Conservation (phyloP, 306 rosid species). For the Betula pendula region DNA sequence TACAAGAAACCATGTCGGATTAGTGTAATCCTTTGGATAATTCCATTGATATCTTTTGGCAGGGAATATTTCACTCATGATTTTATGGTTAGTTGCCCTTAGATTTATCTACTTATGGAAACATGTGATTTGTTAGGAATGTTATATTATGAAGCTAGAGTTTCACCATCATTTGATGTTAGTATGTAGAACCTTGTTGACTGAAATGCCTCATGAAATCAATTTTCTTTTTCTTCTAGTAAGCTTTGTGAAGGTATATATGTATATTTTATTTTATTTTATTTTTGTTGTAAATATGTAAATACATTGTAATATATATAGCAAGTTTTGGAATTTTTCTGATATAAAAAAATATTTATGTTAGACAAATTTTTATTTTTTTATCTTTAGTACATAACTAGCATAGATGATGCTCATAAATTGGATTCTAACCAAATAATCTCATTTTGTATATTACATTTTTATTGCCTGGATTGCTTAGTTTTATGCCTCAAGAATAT, state of each 20-base stretch:
- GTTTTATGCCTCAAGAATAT: neutral
- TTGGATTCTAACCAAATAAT: neutral
- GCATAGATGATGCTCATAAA: neutral
- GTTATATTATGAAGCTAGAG: constrained; percentile 4
- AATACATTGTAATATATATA: neutral
- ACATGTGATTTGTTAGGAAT: constrained; percentile 7
- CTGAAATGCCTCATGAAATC: neutral
- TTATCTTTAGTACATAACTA: neutral
- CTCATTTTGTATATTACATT: neutral
- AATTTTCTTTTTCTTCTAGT: neutral
- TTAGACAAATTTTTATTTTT: neutral
- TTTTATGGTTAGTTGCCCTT: constrained; percentile 8
- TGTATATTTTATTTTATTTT: too few species aligned
- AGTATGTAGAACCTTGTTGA: neutral
- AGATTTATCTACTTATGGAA: constrained; percentile 10
- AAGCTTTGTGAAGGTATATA: neutral
- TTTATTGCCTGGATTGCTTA: neutral
- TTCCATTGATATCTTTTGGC: constrained; percentile 68
- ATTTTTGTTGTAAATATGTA: neutral
- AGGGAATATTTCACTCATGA: constrained; percentile 49
- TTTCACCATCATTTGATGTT: constrained; percentile 2
- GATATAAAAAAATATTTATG: neutral
- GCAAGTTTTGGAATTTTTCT: neutral
- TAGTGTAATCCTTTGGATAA: constrained; percentile 59
- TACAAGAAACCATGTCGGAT: constrained; percentile 75